Conservation (phyloP, 805 yeast genomes). For the Spathaspora hagerdaliae region DNA sequence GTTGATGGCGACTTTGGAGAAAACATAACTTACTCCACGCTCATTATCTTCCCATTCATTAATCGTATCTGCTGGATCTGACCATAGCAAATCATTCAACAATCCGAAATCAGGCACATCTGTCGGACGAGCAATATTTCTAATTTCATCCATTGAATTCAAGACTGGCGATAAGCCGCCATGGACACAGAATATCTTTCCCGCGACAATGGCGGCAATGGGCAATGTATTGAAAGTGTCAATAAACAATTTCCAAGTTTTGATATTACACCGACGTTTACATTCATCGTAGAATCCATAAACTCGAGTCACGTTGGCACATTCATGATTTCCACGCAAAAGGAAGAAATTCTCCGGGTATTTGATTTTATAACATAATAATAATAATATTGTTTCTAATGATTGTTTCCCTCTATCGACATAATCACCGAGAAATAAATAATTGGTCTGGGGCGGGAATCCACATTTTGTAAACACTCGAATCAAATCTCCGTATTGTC, state of each 20-base stretch:
- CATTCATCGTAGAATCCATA: conserved; percentile 98
- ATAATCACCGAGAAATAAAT: conserved; percentile 90
- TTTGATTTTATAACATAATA: conserved; percentile 90
- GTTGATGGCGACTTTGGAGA: conserved; percentile 74
- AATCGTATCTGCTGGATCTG: conserved; percentile 78
- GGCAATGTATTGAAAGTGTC: conserved; percentile 96
- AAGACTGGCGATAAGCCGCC: conserved; percentile 80
- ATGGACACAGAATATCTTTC: conserved; percentile 88
- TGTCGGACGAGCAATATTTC: conserved; percentile 74
- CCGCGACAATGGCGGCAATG: conserved; percentile 92
- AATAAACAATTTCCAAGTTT: conserved; percentile 89
- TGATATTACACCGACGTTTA: conserved; percentile 86
- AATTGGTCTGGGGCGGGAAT: conserved; percentile 91
- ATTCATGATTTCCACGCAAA: conserved; percentile 93
- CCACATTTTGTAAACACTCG: conserved; percentile 94
- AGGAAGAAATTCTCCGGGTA: conserved; percentile 90
- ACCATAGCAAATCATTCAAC: conserved; percentile 75
- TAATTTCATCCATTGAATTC: conserved; percentile 68
- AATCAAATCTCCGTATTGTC: conserved; percentile 89
- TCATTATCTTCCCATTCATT: conserved; percentile 89
- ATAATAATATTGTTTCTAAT: conserved; percentile 80
- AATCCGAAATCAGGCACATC: conserved; percentile 84
- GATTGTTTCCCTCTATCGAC: conserved; percentile 98
- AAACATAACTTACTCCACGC: conserved; percentile 79
- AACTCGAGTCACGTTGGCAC: conserved; percentile 94